A percentile compares a stretch with the other conserved stretches of the same genome.
Evolutionary conservation across 2,329 filamentous ascomycete genomes (phyloP).

Genomic region (Colletotrichum sublineola): DNA sequence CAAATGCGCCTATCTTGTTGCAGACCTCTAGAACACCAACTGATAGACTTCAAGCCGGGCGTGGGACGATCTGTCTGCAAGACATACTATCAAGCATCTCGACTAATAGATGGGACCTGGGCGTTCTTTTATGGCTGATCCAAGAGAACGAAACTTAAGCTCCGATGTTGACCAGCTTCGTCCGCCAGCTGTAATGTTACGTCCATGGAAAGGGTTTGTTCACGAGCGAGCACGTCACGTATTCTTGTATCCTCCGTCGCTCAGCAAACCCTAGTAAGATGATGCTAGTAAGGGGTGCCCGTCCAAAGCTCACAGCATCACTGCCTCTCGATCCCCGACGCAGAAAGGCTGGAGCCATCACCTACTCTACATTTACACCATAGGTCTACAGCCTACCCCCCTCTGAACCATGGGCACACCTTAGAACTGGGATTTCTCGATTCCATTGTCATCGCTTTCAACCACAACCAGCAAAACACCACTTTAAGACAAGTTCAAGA

Average conservation of each 20-base stretch:
- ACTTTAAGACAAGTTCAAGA: background rate
- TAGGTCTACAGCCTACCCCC: background rate
- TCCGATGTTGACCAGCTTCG: background rate
- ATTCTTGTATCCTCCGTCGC: background rate
- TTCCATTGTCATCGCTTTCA: background rate
- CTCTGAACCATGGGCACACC: background rate
- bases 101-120: background rate
- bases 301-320: background rate
- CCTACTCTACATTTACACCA: too few species aligned
- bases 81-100: background rate
- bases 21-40: too few species aligned
- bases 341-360: too few species aligned
- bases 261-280: background rate
- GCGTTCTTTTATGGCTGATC: too few species aligned
- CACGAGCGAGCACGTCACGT: background rate
- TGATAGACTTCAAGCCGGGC: too few species aligned
- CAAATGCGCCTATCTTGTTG: too few species aligned
- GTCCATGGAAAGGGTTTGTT: background rate
- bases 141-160: too few species aligned
- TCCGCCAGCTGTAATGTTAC: background rate
- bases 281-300: background rate
- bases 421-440: too few species aligned
- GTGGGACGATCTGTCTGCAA: too few species aligned
- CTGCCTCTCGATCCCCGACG: background rate
- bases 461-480: background rate